phyloP scores from a whole-genome alignment of 2,329 filamentous ascomycete genomes.

The Paecilomyces formosus region DNA sequence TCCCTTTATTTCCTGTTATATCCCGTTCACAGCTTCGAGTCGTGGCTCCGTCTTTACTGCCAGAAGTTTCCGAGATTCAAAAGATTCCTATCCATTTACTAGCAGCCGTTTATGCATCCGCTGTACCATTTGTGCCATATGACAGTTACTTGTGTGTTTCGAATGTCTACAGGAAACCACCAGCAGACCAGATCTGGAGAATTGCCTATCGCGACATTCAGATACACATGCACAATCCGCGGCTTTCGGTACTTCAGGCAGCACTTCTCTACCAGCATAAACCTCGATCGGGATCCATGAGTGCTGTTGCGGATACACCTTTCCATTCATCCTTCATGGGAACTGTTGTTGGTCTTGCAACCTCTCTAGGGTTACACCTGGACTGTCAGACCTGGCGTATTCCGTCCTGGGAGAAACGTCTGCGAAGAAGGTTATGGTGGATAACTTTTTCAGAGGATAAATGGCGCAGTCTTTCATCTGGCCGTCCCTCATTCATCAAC shows the following conservation, averaged over 20 bases:
- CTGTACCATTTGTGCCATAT: conserved; percentile 23
- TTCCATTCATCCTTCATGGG: conserved; percentile 33
- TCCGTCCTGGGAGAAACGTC: conserved; percentile 29
- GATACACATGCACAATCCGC: conserved; percentile 24
- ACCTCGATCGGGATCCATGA: conserved; percentile 13
- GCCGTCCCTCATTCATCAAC: conserved; percentile 28
- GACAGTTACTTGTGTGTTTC: conserved; percentile 23
- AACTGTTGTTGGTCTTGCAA: conserved; percentile 25
- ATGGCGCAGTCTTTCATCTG: conserved; percentile 28
- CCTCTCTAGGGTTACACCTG: conserved; percentile 27
- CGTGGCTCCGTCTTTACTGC: conserved; percentile 10
- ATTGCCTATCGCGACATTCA: conserved; percentile 22
- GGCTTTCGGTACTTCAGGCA: conserved; percentile 24
- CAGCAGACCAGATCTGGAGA: conserved; percentile 20
- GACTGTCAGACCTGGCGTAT: conserved; percentile 32
- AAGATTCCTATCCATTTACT: conserved; percentile 20
- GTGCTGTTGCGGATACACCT: conserved; percentile 22
- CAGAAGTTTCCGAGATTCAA: conserved; percentile 12
- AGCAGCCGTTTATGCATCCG: conserved; percentile 25
- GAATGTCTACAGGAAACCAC: conserved; percentile 17
- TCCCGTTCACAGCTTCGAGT: conserved; percentile 22
- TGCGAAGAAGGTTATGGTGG: conserved; percentile 34
- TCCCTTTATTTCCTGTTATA: conserved; percentile 22
- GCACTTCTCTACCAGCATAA: conserved; percentile 25
- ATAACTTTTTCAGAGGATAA: conserved; percentile 33